A percentile compares a stretch with the other conserved stretches of the same genome.
Conservation (phyloP, 2,329 filamentous ascomycete genomes). For the Kalaharituber pfeilii region DNA sequence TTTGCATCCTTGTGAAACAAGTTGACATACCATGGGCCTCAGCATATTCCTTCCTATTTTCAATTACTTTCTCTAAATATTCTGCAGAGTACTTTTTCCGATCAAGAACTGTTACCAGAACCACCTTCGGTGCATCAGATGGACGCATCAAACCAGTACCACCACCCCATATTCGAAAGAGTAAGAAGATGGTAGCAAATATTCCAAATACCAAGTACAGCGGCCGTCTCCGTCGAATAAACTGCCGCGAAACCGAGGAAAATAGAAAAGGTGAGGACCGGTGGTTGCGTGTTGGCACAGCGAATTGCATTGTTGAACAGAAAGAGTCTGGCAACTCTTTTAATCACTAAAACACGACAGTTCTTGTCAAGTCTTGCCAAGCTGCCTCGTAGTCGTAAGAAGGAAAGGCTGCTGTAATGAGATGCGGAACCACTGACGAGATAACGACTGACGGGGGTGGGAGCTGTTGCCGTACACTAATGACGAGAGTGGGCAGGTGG, state of each 20-base stretch:
- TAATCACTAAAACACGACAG: too few species aligned
- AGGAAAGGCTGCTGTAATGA: too few species aligned
- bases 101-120: conserved; percentile 76
- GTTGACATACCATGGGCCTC: conserved; percentile 55
- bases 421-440: too few species aligned
- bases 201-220: conserved; percentile 19
- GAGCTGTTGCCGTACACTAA: too few species aligned
- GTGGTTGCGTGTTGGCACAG: conserved; percentile 20
- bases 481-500: too few species aligned
- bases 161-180: conserved; percentile 15
- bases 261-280: conserved; percentile 18
- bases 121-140: conserved; percentile 38
- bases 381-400: too few species aligned
- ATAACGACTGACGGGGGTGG: too few species aligned
- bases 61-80: conserved; percentile 56
- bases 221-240: conserved; percentile 16
- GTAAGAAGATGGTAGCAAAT: conserved; percentile 15
- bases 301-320: conserved; percentile 21
- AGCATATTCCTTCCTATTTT: conserved; percentile 75
- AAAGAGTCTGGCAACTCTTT: too few species aligned
- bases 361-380: too few species aligned
- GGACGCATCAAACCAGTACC: conserved; percentile 25
- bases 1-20: conserved; percentile 3
- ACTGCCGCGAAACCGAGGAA: conserved; percentile 11
- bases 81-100: conserved; percentile 42